Percentiles rank a stretch among this genome's conserved stretches.
Evolutionary conservation across 2,329 filamentous ascomycete species (phyloP).

Genomic region (Paecilomyces niveus): DNA sequence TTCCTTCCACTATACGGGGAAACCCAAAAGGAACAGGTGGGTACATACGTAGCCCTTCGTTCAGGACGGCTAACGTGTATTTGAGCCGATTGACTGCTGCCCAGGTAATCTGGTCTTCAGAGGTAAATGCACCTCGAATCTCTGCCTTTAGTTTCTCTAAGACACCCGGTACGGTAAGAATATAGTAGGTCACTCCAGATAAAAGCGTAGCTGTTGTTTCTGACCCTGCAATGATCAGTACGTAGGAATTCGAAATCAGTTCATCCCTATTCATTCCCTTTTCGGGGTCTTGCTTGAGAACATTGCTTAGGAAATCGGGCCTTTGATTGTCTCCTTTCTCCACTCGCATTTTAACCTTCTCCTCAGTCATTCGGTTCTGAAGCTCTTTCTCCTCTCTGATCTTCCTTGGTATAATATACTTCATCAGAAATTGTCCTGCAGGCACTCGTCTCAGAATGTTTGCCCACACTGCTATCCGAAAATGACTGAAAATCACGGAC

Average conservation of each 20-base stretch:
- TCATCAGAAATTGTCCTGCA: no score
- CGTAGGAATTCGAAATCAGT: constrained; percentile 22
- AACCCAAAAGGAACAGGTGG: constrained; percentile 20
- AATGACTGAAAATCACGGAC: neutral
- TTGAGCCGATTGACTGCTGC: constrained; percentile 16
- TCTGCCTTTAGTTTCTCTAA: constrained; percentile 28
- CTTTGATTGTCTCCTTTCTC: no score
- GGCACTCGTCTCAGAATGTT: no score
- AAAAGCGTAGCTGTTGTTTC: constrained; percentile 42
- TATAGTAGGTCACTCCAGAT: constrained; percentile 31
- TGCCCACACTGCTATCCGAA: no score
- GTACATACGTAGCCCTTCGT: constrained; percentile 36
- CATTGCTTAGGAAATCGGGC: neutral
- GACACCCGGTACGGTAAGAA: constrained; percentile 26
- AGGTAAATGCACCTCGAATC: constrained; percentile 28
- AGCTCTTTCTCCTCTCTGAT: no score
- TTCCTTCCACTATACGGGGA: constrained; percentile 1
- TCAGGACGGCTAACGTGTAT: constrained; percentile 34
- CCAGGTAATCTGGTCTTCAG: constrained; percentile 29
- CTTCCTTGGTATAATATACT: no score
- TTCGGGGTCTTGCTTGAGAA: neutral
- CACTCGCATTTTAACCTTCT: no score
- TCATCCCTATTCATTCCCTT: constrained; percentile 9
- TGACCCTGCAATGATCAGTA: constrained; percentile 33
- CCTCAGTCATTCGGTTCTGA: no score